Base-by-base conservation (phyloP, 2,329 filamentous ascomycete genomes). In the Fusarium sp. region DNA sequence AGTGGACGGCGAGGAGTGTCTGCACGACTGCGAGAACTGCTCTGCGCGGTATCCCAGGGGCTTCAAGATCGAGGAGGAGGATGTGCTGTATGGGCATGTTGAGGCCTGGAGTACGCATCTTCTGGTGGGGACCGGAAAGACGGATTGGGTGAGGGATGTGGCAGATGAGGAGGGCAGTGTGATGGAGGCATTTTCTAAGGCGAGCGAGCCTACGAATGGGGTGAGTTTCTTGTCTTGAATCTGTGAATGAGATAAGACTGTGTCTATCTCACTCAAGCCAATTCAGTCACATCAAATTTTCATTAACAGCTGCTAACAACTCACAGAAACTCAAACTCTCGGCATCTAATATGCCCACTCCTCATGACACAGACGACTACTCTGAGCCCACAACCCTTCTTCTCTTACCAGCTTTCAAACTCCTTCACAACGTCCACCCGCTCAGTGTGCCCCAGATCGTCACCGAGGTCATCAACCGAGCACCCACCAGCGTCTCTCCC, bases 111-210 rank as follows among this genome's bases (percentile, higher is more conserved):
- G 88, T 74, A 96, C 94, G 20, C 96, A 99, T 80, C 77, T 97
- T 65, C 83, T 99, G 32, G 93, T 98, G 17, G 96, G 93, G 24
- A 99, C 96, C n/a, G 93, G 94, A 64, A 97, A 97, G 86, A 87
- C 90, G 26, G 96, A 99, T 80, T 99, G 96, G 96, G 91, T 95
- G 75, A 83, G 92, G 62, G 91, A 97, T 81, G 92, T 97, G 45
- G 89, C 87, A 57, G 92, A 98, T 75, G 96, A 98, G 83, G 90
- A 92, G 79, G 92, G 91, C 7, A 93, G 90, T 76, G 86, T 95
- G 32, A 95, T 95, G 92, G 84, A 93, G 81, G 92, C 91, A 3
- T 86, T 94, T 71, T 86, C 80, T 15, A 82, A 82, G 54, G 83
- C 84, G 2, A 81, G 83, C 13, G 85, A 84, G 76, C 90, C 90